A percentile compares a stretch with the other conserved stretches of the same genome.
Evolutionary conservation across 352 stramenopile species (phyloP).

Genomic region (Phytopythium aichiense): DNA sequence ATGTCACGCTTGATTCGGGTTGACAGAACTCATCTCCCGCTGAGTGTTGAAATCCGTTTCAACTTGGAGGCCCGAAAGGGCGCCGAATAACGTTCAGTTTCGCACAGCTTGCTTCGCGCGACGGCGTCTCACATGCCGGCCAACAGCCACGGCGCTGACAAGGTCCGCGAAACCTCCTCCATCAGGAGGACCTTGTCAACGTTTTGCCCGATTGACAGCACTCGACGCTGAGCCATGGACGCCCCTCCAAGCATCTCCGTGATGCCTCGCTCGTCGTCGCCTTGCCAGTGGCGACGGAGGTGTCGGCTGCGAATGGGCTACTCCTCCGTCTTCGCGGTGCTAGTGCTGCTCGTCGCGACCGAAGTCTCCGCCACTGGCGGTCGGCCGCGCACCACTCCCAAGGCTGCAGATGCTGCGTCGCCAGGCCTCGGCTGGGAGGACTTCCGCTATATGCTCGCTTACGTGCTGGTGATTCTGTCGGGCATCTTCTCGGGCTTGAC

Average conservation of each 20-base stretch:
- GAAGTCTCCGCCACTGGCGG: neutral
- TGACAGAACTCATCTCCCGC: neutral
- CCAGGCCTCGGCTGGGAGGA: slow-evolving; percentile 15
- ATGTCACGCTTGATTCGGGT: neutral
- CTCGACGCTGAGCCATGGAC: neutral
- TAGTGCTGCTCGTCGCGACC: neutral
- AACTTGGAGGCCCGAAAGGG: neutral
- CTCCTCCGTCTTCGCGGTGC: neutral
- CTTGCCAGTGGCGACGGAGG: neutral
- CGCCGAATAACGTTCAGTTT: too few species aligned
- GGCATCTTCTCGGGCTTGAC: slow-evolving; percentile 95
- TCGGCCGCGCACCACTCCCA: neutral
- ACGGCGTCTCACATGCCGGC: neutral
- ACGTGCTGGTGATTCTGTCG: slow-evolving; percentile 80
- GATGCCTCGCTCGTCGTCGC: neutral
- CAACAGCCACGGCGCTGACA: neutral
- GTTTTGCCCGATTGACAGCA: neutral
- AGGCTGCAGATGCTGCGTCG: neutral
- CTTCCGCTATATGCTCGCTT: slow-evolving; percentile 45
- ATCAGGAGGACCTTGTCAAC: too few species aligned
- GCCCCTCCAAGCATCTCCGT: neutral
- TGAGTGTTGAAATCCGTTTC: neutral
- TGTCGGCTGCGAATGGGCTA: neutral
- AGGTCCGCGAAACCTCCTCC: slow-evolving; percentile 1
- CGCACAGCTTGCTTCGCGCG: too few species aligned